Evolutionary conservation across 83 land plant genomes (phyloP), one percentile per base, ranked within the genome.

Genomic region (Diphasiastrum complanatum): DNA sequence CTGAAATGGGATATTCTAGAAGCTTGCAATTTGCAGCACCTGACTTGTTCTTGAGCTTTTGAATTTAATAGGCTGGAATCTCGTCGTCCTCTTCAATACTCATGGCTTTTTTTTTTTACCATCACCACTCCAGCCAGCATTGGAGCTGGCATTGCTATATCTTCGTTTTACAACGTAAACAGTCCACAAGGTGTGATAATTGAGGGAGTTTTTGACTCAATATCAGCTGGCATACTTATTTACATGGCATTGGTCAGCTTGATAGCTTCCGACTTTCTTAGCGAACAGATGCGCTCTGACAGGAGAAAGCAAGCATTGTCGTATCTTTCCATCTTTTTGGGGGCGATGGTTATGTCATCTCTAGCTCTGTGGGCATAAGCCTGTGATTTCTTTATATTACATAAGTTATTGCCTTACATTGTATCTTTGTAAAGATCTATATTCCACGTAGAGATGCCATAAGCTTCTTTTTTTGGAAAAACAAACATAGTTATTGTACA

Each of bases 311-410:
- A 77, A 59, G 64, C 71, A 30, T 56, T 40, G 1, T 78, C 75
- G 35, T 84, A 64, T 32, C 4, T 70, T 51, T 64, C 76, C 31
- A 33, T 84, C 4, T 20, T 73, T 4, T 73, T 75, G n/a, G 87
- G 87, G 32, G 80, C 87, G 27, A 55, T 67, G 6, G 37, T 79
- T 3, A 84, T 84, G 87, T 81, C 87, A 26, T 34, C 78, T 31
- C 69, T 84, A 6, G 87, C 87, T n/a, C 38, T 81, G n/a, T 84
- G 87, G 87, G 87, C 87, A 47, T 84, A 49, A 67, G 43, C n/a
- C n/a, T n/a, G n/a, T n/a, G n/a, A n/a, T n/a, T n/a, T n/a, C n/a
- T n/a, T n/a, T n/a, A n/a, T n/a, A n/a, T n/a, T n/a, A n/a, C n/a
- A n/a, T n/a, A n/a, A n/a, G n/a, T n/a, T n/a, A n/a, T n/a, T n/a